phyloP scores from a whole-genome alignment of 352 stramenopile genomes.

The Globisporangium emineosum region DNA sequence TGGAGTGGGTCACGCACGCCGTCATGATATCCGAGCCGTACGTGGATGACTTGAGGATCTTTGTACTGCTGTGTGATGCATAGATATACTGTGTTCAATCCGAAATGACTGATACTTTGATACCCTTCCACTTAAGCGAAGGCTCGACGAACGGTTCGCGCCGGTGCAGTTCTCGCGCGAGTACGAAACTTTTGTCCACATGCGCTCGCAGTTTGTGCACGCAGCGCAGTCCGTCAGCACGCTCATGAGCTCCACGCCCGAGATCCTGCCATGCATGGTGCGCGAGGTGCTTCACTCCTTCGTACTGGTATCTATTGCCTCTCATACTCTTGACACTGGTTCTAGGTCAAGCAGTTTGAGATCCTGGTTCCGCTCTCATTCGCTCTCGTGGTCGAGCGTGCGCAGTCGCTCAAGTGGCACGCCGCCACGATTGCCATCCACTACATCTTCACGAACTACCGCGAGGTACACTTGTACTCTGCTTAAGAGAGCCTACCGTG shows the following conservation, averaged over 20 bases:
- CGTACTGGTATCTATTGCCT: background rate
- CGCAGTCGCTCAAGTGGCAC: slow-evolving; percentile 62
- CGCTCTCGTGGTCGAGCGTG: slow-evolving; percentile 44
- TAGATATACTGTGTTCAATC: too few relatives aligned
- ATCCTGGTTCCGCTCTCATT: slow-evolving; percentile 58
- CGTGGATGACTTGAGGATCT: too few relatives aligned
- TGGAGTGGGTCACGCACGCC: slow-evolving; percentile 33
- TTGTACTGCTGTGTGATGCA: too few relatives aligned
- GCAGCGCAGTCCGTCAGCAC: slow-evolving; percentile 45
- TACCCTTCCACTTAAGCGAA: too few relatives aligned
- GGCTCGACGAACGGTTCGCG: slow-evolving; percentile 33
- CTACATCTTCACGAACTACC: slow-evolving; percentile 36
- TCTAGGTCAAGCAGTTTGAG: slow-evolving; percentile 32
- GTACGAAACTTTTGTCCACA: slow-evolving; percentile 52
- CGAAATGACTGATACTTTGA: too few relatives aligned
- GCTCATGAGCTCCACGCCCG: slow-evolving; percentile 43
- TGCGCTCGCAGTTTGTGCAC: slow-evolving; percentile 48
- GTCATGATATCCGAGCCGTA: slow-evolving; percentile 39
- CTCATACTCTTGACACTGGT: background rate
- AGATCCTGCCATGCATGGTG: slow-evolving; percentile 42
- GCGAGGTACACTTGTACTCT: slow-evolving; percentile 14
- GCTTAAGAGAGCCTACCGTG: too few relatives aligned
- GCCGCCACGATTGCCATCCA: slow-evolving; percentile 48
- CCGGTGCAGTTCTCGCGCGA: slow-evolving; percentile 38
- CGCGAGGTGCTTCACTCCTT: background rate